Evolutionary conservation across 2,329 filamentous ascomycete genomes (phyloP).

Genomic region (Thermoascus crustaceus): DNA sequence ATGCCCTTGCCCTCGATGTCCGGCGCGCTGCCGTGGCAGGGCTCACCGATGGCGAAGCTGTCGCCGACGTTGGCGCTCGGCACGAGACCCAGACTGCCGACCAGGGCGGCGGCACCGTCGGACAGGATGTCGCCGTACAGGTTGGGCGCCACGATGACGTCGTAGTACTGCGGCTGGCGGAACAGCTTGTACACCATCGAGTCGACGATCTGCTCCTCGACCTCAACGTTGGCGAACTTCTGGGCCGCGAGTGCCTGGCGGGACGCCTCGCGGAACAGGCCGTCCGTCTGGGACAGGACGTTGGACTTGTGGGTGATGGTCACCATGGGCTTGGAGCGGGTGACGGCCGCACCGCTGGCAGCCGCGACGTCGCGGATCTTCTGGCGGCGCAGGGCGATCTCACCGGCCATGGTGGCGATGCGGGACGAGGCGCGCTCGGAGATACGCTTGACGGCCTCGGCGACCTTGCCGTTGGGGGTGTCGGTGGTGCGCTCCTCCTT

Average conservation of each 20-base stretch:
- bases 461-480: conserved; percentile 66
- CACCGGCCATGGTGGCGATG: conserved; percentile 87
- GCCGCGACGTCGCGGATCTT: conserved; percentile 57
- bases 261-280: conserved; percentile 78
- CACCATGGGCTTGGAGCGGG: conserved; percentile 63
- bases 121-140: conserved; percentile 96
- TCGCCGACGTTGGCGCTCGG: conserved; percentile 93
- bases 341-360: conserved; percentile 36
- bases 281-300: conserved; percentile 92
- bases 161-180: conserved; percentile 88
- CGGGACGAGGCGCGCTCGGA: conserved; percentile 73
- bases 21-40: conserved; percentile 90
- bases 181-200: conserved; percentile 99
- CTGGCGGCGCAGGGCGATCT: conserved; percentile 83
- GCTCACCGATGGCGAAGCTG: conserved; percentile 91
- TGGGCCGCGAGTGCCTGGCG: conserved; percentile 61
- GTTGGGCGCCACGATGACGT: conserved; percentile 96
- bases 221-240: conserved; percentile 55
- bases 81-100: conserved; percentile 84
- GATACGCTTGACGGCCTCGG: conserved; percentile 97
- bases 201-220: conserved; percentile 98
- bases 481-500: conserved; percentile 88
- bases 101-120: conserved; percentile 87
- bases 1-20: conserved; percentile 91
- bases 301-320: conserved; percentile 99